phyloP scores from a whole-genome alignment of 164 flowering plant genomes.

The Piper longum region DNA sequence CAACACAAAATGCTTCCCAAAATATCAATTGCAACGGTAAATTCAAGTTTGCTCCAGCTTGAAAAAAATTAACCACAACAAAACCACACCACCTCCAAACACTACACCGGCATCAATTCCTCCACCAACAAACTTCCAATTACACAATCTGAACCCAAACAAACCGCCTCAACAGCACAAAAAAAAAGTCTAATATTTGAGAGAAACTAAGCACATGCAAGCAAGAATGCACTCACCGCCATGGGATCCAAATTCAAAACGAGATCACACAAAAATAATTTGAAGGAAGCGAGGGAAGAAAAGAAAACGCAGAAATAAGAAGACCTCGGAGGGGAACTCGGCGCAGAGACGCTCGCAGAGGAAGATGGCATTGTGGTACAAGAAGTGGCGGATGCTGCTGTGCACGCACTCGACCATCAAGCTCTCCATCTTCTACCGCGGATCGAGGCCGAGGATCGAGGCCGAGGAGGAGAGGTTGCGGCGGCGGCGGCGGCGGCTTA shows the following conservation, averaged over 20 bases:
- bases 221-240: neutral
- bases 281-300: neutral
- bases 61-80: too few species aligned
- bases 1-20: too few species aligned
- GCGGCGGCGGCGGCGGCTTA: neutral
- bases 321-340: conserved; percentile 88
- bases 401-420: conserved; percentile 65
- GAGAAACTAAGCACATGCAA: too few species aligned
- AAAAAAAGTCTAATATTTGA: too few species aligned
- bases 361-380: conserved; percentile 82
- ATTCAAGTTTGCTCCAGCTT: too few species aligned
- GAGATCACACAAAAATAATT: neutral
- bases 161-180: too few species aligned
- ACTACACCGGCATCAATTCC: too few species aligned
- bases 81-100: too few species aligned
- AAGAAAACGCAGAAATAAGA: neutral
- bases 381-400: conserved; percentile 59
- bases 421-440: conserved; percentile 43
- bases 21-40: too few species aligned
- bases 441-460: neutral
- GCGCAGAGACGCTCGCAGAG: conserved; percentile 95
- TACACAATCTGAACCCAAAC: too few species aligned
- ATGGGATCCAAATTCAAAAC: too few species aligned
- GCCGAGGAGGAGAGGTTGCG: neutral
- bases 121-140: too few species aligned